phyloP scores from a whole-genome alignment of 495 filamentous ascomycete genomes.

The Geoglossum glabrum region DNA sequence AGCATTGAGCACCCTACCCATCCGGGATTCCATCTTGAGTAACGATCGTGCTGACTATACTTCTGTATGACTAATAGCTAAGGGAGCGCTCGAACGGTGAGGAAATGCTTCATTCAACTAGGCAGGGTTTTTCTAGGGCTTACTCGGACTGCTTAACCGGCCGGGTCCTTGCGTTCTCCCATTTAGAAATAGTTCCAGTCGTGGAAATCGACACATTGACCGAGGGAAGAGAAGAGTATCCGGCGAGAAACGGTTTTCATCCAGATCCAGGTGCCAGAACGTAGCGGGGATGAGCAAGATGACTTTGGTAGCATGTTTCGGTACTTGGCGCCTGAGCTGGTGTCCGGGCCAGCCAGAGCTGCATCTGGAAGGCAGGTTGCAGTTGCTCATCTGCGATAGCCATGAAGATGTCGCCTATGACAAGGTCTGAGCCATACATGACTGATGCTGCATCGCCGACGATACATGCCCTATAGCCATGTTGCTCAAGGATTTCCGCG shows the following conservation, averaged over 20 bases:
- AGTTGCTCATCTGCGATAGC: not conserved
- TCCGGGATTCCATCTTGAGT: too few relatives aligned
- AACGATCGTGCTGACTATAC: too few relatives aligned
- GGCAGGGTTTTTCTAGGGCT: too few relatives aligned
- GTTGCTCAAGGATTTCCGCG: not conserved
- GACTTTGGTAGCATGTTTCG: not conserved
- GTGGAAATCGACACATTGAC: not conserved
- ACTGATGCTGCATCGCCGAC: not conserved
- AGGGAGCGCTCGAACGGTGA: too few relatives aligned
- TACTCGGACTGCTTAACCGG: too few relatives aligned
- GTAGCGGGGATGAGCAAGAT: not conserved
- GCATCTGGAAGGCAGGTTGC: not conserved
- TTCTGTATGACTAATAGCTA: too few relatives aligned
- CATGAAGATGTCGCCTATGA: not conserved
- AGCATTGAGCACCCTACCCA: too few relatives aligned
- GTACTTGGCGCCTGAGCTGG: not conserved
- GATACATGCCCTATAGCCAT: not conserved
- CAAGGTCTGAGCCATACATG: not conserved
- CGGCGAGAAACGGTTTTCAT: not conserved
- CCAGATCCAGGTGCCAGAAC: not conserved
- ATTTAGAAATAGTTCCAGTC: not conserved
- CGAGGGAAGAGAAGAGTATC: not conserved
- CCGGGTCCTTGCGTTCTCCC: not conserved
- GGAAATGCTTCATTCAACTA: too few relatives aligned
- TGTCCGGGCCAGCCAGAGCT: not conserved